Conservation (phyloP, 345 rosid species). For the Moricandia moricandioides region DNA sequence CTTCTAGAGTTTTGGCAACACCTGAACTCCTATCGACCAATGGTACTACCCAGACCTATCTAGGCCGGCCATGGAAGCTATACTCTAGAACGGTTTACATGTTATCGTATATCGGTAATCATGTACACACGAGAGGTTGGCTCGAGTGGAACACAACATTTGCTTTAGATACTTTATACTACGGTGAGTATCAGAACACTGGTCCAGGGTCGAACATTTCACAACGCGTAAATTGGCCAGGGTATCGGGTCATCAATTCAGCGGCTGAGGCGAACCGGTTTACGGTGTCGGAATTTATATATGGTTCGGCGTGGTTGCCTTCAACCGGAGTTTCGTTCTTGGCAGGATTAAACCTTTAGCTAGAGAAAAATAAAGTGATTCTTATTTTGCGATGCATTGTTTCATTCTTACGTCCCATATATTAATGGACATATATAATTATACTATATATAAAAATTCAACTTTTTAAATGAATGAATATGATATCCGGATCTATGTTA, state of each 20-base stretch:
- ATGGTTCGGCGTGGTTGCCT: conserved; percentile 94
- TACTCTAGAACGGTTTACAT: conserved; percentile 73
- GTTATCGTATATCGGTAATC: conserved; percentile 69
- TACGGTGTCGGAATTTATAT: conserved; percentile 82
- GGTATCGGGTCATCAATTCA: conserved; percentile 70
- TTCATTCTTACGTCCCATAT: conserved; percentile 40
- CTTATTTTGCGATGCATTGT: conserved; percentile 28
- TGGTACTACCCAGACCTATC: conserved; percentile 56
- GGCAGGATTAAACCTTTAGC: conserved; percentile 70
- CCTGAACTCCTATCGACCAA: conserved; percentile 50
- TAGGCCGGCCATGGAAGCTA: conserved; percentile 94
- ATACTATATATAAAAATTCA: conserved; percentile 18
- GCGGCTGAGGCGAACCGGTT: conserved; percentile 64
- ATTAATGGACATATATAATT: conserved; percentile 29
- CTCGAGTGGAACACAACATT: conserved; percentile 81
- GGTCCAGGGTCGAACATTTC: conserved; percentile 78
- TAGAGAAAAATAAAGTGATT: conserved; percentile 16
- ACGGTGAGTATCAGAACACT: conserved; percentile 81
- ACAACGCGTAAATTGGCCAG: conserved; percentile 81
- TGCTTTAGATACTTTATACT: conserved; percentile 82
- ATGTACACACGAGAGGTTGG: conserved; percentile 89
- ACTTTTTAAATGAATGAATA: conserved; percentile 19
- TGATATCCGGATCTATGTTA: not conserved
- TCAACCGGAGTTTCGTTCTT: conserved; percentile 93
- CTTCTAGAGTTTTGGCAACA: conserved; percentile 57